Evolutionary conservation across 2,329 filamentous ascomycete genomes (phyloP).

Genomic region (Alternaria ethzedia): DNA sequence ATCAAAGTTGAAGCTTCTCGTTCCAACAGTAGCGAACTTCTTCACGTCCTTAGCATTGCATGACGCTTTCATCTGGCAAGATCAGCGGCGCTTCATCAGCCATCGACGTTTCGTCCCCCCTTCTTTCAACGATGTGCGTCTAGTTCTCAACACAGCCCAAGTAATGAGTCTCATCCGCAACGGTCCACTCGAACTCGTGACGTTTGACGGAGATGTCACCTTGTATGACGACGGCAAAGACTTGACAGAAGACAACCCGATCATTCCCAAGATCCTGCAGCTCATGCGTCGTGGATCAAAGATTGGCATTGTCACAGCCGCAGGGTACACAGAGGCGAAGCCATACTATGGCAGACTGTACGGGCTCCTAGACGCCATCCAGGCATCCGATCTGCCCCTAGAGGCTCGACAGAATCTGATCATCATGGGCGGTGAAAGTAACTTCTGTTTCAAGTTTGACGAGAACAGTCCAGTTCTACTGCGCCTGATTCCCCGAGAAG

Average conservation of each 20-base stretch:
- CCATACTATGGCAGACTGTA: conserved; percentile 87
- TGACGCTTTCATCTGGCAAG: conserved; percentile 90
- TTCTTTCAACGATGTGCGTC: conserved; percentile 93
- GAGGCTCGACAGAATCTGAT: conserved; percentile 79
- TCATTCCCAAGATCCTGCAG: conserved; percentile 72
- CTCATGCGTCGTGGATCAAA: conserved; percentile 80
- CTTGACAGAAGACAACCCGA: conserved; percentile 75
- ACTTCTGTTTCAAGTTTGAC: conserved; percentile 88
- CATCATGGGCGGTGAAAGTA: conserved; percentile 94
- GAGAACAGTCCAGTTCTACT: conserved; percentile 70
- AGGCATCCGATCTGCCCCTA: conserved; percentile 66
- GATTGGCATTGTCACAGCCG: conserved; percentile 95
- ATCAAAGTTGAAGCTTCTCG: conserved; percentile 90
- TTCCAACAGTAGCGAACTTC: conserved; percentile 90
- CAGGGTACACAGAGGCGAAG: conserved; percentile 87
- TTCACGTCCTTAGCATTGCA: conserved; percentile 88
- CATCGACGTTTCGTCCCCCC: conserved; percentile 91
- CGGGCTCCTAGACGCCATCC: conserved; percentile 82
- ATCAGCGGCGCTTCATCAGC: conserved; percentile 83
- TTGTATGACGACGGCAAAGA: conserved; percentile 84
- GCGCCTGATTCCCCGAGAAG: conserved; percentile 65
- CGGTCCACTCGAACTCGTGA: conserved; percentile 80
- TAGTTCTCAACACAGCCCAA: conserved; percentile 94
- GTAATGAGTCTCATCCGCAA: conserved; percentile 83
- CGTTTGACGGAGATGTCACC: conserved; percentile 97